Percentiles rank a stretch among this genome's conserved stretches.
Conservation (phyloP, 768 basidiomycete species). For the Trametopsis cervina region DNA sequence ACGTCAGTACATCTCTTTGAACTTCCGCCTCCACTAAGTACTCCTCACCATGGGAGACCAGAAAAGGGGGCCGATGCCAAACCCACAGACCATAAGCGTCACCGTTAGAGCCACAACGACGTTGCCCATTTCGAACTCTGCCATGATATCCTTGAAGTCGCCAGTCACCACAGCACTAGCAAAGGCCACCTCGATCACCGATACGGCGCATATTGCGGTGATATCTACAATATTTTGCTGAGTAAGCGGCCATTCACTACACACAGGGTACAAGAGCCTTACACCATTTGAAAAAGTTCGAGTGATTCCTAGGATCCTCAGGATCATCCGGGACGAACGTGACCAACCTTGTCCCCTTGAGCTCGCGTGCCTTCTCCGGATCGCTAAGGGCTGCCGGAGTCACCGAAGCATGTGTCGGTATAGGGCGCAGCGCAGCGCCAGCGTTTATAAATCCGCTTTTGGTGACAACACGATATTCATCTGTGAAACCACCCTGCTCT, state of each 20-base stretch:
- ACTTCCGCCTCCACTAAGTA: too few species aligned
- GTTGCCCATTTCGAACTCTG: conserved; percentile 26
- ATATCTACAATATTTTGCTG: conserved; percentile 17
- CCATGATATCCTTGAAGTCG: conserved; percentile 28
- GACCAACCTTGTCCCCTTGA: conserved; percentile 28
- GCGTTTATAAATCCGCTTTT: conserved; percentile 25
- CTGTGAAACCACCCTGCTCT: conserved; percentile 23
- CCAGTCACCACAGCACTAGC: conserved; percentile 30
- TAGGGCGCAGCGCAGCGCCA: conserved; percentile 23
- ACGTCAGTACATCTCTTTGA: not conserved
- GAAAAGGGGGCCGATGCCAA: conserved; percentile 25
- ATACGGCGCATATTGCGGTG: conserved; percentile 24
- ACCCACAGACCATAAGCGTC: conserved; percentile 31
- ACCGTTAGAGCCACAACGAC: conserved; percentile 29
- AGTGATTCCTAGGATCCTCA: conserved; percentile 34
- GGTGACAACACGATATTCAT: conserved; percentile 28
- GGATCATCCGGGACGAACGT: conserved; percentile 31
- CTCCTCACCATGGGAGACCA: conserved; percentile 26
- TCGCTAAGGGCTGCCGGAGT: conserved; percentile 20
- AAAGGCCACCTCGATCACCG: conserved; percentile 32
- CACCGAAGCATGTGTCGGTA: conserved; percentile 20
- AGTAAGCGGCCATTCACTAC: not conserved
- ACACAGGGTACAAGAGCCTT: conserved; percentile 9
- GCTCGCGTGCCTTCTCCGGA: conserved; percentile 28
- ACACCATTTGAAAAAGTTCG: conserved; percentile 29